A percentile compares a stretch with the other conserved stretches of the same genome.
Evolutionary conservation across 805 yeast genomes (phyloP).

Genomic region (Metschnikowia chrysomelidarum): DNA sequence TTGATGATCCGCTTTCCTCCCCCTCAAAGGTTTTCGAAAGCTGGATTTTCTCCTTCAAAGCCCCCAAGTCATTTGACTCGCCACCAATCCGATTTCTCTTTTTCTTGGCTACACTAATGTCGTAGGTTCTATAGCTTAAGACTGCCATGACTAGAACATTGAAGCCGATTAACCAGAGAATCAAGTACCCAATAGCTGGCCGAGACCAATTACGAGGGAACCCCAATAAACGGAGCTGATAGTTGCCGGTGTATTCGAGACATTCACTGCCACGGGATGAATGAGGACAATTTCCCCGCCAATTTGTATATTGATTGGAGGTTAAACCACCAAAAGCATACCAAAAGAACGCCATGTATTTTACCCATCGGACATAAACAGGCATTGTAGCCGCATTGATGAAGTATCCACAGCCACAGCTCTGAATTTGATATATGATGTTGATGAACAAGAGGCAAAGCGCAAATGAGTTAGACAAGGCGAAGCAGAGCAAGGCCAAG

Average conservation of each 20-base stretch:
- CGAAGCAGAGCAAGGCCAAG: conserved; percentile 51
- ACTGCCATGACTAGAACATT: conserved; percentile 47
- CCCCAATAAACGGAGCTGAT: conserved; percentile 56
- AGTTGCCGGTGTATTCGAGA: conserved; percentile 50
- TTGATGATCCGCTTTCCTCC: conserved; percentile 8
- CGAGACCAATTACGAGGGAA: conserved; percentile 62
- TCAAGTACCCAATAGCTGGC: conserved; percentile 58
- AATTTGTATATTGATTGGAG: conserved; percentile 65
- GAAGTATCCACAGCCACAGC: conserved; percentile 79
- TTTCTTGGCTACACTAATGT: conserved; percentile 48
- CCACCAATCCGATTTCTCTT: conserved; percentile 33
- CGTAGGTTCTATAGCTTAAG: conserved; percentile 48
- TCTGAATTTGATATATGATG: conserved; percentile 64
- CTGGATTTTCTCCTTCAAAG: conserved; percentile 5
- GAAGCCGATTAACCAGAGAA: conserved; percentile 59
- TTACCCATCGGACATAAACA: conserved; percentile 83
- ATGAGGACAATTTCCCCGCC: conserved; percentile 56
- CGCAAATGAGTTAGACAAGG: conserved; percentile 60
- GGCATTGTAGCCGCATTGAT: conserved; percentile 74
- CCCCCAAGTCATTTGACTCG: conserved; percentile 11
- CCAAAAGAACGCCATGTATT: conserved; percentile 74
- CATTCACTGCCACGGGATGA: conserved; percentile 32
- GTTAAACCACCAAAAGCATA: conserved; percentile 69
- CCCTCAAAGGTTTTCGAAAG: conserved; percentile 7
- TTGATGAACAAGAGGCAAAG: conserved; percentile 61